Evolutionary conservation across 2,329 filamentous ascomycete genomes (phyloP).

Genomic region (Boeremia exigua): DNA sequence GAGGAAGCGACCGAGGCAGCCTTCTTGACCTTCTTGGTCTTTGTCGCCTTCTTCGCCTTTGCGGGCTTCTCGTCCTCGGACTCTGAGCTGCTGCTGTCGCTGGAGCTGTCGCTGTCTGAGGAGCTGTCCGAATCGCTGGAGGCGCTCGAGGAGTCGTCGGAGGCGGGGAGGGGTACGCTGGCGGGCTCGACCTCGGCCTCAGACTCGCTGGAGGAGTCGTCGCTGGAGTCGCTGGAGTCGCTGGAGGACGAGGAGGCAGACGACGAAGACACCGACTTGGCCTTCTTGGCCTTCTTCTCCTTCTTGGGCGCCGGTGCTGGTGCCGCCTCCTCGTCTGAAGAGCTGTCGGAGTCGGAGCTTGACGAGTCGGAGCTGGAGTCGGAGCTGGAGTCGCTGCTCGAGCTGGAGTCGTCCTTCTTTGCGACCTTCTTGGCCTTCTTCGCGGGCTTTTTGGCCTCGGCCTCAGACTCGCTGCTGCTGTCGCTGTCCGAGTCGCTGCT

Average conservation of each 20-base stretch:
- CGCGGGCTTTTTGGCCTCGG: conserved; percentile 33
- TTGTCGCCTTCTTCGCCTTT: conserved; percentile 21
- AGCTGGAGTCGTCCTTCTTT: conserved; percentile 20
- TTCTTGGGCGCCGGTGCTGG: conserved; percentile 25
- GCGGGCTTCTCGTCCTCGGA: conserved; percentile 32
- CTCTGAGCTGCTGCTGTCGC: conserved; percentile 30
- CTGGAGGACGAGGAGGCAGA: conserved; percentile 14
- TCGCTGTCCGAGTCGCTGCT: conserved; percentile 37
- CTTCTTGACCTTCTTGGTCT: conserved; percentile 30
- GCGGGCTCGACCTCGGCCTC: conserved; percentile 31
- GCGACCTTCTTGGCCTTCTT: conserved; percentile 20
- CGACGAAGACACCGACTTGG: conserved; percentile 28
- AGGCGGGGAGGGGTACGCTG: conserved; percentile 38
- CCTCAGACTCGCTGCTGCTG: conserved; percentile 21
- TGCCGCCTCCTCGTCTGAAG: conserved; percentile 27
- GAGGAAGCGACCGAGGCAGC: conserved; percentile 37
- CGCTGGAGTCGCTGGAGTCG: conserved; percentile 14
- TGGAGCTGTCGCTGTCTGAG: conserved; percentile 23
- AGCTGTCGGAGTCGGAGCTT: conserved; percentile 43
- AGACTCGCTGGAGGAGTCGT: conserved; percentile 31
- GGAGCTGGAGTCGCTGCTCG: conserved; percentile 17
- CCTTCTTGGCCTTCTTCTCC: conserved; percentile 23
- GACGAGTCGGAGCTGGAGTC: conserved; percentile 23
- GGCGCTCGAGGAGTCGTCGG: conserved; percentile 32
- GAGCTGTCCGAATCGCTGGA: conserved; percentile 34